Evolutionary conservation across 768 basidiomycete species (phyloP), one percentile per base, ranked within the genome.

Genomic region (Xerocomus spinulosus): DNA sequence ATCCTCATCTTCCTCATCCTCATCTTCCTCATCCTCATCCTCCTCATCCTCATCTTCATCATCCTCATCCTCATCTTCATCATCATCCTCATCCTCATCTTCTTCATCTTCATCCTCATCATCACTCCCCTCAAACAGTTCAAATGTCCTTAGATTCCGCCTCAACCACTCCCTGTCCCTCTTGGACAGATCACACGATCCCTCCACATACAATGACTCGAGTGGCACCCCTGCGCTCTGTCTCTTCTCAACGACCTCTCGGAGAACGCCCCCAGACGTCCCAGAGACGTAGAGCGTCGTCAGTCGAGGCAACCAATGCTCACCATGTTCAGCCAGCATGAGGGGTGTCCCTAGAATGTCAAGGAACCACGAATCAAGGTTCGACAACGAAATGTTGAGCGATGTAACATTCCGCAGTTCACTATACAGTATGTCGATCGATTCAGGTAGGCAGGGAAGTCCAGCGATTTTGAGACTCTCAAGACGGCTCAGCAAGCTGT

Each of bases 121-220:
- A 38, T 73, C 72, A 37, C 80, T 81, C 28, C 78, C 73, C 48
- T 80, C 81, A 50, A 82, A 85, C 51, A 70, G 75, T 10, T 77
- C 76, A 14, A 85, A 71, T 26, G 66, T 66, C 48, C 79, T 73
- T 42, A 81, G 42, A 53, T 83, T 70, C 5, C 62, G 61, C 42
- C 61, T 68, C 32, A 86, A 57, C 83, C 83, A 86, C 33, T 58
- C 59, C 51, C 72, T 70, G 12, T 81, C 76, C 20, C 67, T 65
- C 1, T 55, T 42, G 0, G 61, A 54, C n/a, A 85, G 33, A 1
- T 66, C 60, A 41, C 78, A 77, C 0, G 69, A 60, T 44, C 72
- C 58, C 33, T 78, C 72, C 66, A 84, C 72, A 28, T 60, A 61
- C 44, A 75, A 60, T n/a, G 64, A 63, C 50, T 66, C 69, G 35